These are phyloP conservation scores for Erysiphe pulchra DNA, from an alignment of 2,329 filamentous ascomycete genomes.

Conservation along the genomic window DNA sequence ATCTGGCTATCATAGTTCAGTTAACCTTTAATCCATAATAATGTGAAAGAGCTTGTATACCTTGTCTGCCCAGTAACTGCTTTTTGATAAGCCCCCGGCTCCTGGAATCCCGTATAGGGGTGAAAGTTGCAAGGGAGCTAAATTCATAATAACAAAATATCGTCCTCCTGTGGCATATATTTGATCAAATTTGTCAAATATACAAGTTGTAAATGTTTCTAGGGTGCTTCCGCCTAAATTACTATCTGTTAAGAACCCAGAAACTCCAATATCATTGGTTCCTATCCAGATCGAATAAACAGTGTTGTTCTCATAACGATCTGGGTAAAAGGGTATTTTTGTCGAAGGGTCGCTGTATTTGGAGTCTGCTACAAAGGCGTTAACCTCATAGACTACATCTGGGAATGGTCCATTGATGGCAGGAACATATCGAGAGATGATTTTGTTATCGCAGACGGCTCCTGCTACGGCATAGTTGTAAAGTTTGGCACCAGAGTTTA, in stretches of 20 bases:
- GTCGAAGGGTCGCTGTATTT: constrained; percentile 12
- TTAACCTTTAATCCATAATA: too few species aligned
- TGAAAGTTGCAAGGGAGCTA: constrained; percentile 37
- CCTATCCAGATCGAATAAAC: constrained; percentile 61
- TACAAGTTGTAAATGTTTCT: constrained; percentile 38
- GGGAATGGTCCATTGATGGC: constrained; percentile 30
- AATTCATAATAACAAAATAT: constrained; percentile 47
- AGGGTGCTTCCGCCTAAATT: constrained; percentile 32
- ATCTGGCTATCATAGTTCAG: constrained; percentile 12
- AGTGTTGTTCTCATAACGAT: constrained; percentile 28
- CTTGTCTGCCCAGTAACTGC: constrained; percentile 19
- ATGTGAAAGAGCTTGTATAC: constrained; percentile 2
- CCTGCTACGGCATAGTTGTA: constrained; percentile 50
- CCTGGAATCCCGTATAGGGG: constrained; percentile 34
- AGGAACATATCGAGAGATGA: constrained; percentile 29
- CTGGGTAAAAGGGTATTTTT: constrained; percentile 17
- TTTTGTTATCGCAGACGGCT: constrained; percentile 44
- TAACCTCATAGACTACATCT: constrained; percentile 33
- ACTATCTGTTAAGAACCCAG: constrained; percentile 38
- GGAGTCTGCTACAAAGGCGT: constrained; percentile 26
- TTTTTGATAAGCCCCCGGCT: constrained; percentile 17
- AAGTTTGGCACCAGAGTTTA: constrained; percentile 27
- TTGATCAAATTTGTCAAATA: constrained; percentile 34
- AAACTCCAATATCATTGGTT: constrained; percentile 48
- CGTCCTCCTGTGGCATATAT: constrained; percentile 41